Conservation (phyloP, 345 rosid genomes). For the Melaleuca quinquenervia region DNA sequence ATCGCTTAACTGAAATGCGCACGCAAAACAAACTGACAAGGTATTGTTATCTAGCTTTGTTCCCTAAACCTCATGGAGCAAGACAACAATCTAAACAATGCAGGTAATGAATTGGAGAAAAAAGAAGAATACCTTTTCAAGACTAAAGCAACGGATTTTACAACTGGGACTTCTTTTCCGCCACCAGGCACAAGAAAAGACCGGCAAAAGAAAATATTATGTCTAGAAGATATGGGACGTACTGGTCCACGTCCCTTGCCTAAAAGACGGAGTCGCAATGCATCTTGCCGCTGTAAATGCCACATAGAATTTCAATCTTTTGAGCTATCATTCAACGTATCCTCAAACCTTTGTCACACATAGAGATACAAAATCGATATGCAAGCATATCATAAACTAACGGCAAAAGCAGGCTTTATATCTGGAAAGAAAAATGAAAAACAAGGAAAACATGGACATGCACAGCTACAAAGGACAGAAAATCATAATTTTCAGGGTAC, state of each 20-base stretch:
- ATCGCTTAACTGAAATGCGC: not conserved
- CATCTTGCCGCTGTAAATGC: not conserved
- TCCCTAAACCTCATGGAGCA: not conserved
- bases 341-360: not conserved
- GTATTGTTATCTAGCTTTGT: not conserved
- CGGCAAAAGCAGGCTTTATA: not conserved
- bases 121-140: not conserved
- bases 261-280: not conserved
- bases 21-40: not conserved
- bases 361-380: not conserved
- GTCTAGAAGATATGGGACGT: not conserved
- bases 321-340: not conserved
- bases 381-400: not conserved
- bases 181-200: not conserved
- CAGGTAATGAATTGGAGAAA: not conserved
- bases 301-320: not conserved
- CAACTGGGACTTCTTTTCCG: not conserved
- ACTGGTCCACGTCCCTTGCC: not conserved
- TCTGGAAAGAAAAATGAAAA: not conserved
- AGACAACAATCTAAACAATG: not conserved
- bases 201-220: conserved; percentile 1
- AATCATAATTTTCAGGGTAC: not conserved
- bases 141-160: conserved; percentile 1
- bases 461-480: not conserved
- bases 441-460: not conserved